A percentile compares a stretch with the other conserved stretches of the same genome.
Evolutionary conservation across 352 stramenopile species (phyloP).

Genomic region (Phytophthora syringae): DNA sequence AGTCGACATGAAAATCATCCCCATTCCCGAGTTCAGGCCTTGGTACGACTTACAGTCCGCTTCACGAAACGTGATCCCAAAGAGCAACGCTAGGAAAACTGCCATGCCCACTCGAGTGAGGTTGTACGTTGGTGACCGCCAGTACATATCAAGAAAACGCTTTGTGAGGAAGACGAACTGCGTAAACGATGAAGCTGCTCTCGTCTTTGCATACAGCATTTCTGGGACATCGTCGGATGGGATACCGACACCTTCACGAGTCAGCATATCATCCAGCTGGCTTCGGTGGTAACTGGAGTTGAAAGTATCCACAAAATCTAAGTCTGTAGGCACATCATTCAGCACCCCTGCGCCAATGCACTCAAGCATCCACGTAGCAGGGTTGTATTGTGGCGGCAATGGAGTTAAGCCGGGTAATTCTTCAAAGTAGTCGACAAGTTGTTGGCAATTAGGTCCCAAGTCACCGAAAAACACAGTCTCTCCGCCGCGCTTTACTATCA

Average conservation of each 20-base stretch:
- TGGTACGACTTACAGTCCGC: conserved; percentile 35
- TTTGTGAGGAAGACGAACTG: conserved; percentile 26
- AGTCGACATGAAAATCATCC: conserved; percentile 76
- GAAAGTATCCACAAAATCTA: conserved; percentile 25
- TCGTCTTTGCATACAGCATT: conserved; percentile 37
- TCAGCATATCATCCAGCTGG: conserved; percentile 6
- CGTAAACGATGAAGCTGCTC: conserved; percentile 20
- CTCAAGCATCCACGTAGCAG: conserved; percentile 26
- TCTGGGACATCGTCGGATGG: conserved; percentile 24
- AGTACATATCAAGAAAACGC: conserved; percentile 40
- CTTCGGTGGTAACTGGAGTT: conserved; percentile 8
- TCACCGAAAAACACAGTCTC: conserved; percentile 42
- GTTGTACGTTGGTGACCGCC: conserved; percentile 72
- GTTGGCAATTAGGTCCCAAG: conserved; percentile 26
- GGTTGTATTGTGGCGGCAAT: conserved; percentile 44
- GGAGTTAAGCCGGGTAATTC: conserved; percentile 4
- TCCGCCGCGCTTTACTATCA: conserved; percentile 59
- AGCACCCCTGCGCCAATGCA: conserved; percentile 49
- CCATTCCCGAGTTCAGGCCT: conserved; percentile 42
- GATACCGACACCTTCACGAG: conserved; percentile 21
- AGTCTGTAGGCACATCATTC: conserved; percentile 7
- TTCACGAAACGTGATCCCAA: conserved; percentile 59
- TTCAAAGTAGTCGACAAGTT: conserved; percentile 45
- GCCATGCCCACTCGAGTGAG: conserved; percentile 61
- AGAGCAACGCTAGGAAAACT: conserved; percentile 68